Evolutionary conservation across 1,139 yeast genomes (phyloP).

Genomic region (Lodderomyces jiufengensis): DNA sequence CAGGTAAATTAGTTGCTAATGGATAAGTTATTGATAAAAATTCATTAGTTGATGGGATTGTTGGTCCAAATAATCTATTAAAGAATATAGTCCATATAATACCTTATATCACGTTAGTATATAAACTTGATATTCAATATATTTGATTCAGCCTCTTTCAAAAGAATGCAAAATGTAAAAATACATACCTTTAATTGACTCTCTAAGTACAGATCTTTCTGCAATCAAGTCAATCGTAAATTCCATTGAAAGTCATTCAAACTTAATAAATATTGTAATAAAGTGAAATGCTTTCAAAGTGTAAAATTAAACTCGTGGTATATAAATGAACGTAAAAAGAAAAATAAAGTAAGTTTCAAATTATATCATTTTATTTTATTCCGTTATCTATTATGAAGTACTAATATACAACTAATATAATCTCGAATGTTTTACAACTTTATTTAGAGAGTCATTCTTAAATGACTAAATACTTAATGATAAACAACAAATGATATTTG

Average conservation of each 20-base stretch:
- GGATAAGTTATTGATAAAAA: slow-evolving; percentile 48
- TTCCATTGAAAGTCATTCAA: slow-evolving; percentile 26
- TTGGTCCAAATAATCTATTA: slow-evolving; percentile 65
- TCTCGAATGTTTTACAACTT: too few relatives aligned
- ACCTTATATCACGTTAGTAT: slow-evolving; percentile 35
- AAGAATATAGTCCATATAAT: slow-evolving; percentile 66
- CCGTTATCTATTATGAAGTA: too few relatives aligned
- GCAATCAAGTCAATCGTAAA: slow-evolving; percentile 36
- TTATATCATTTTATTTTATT: too few relatives aligned
- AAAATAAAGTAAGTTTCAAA: too few relatives aligned
- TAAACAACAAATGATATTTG: too few relatives aligned
- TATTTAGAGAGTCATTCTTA: too few relatives aligned
- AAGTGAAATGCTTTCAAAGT: too few relatives aligned
- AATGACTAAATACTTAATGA: too few relatives aligned
- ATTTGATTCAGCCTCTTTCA: not conserved
- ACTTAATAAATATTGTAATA: too few relatives aligned
- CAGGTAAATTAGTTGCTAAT: slow-evolving; percentile 37
- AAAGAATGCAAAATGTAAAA: not conserved
- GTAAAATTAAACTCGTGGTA: too few relatives aligned
- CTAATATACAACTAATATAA: too few relatives aligned
- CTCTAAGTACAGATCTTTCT: slow-evolving; percentile 43
- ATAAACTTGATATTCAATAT: slow-evolving; percentile 1
- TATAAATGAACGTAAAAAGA: too few relatives aligned
- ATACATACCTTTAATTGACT: slow-evolving; percentile 43
- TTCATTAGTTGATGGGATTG: slow-evolving; percentile 49